Evolutionary conservation across 257 asterid species (phyloP), one percentile per base, ranked within the genome.

Genomic region (Primulina huaijiensis): DNA sequence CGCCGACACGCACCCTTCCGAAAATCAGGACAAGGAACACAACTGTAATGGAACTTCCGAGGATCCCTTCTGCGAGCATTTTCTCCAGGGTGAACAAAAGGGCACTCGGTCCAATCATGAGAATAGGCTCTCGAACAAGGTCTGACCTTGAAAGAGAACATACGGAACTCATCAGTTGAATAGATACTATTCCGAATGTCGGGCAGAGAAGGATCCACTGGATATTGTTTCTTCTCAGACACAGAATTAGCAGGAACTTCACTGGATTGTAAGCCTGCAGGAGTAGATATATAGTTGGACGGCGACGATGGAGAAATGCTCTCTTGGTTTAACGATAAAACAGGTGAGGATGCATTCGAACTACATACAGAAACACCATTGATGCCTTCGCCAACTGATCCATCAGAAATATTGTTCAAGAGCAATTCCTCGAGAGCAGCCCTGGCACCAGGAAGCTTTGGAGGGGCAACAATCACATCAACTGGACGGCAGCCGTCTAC

Each of bases 51-150:
- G 73, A 62, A 90, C 79, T 93, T 93, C 64, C 97, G 80, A 2
- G 97, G 99, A 76, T 93, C 99, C 73, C 99, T 83, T 62, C 99
- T 75, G 11, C 99, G 92, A 4, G 99, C 99, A 67, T 90, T 93
- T 72, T 93, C 99, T 11, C 99, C 99, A 5, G 96, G 99, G 77
- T 93, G 97, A 62, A 88, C 97, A 65, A 93, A 93, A 9, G 97
- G 99, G 59, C 99, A 93, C 80, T 90, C 97, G 0, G 99, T 90
- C 99, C 99, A 93, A 71, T 93, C 99, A 68, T 93, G 99, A 67
- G 99, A 91, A 68, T 93, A 93, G 50, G 99, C 99, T 78, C 99
- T 82, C 2, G 99, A 93, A 78, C 99, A 93, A 55, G 97, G 97
- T 63, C 99, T 72, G 25, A 93, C 94, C 87, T 93, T 93, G 76